Evolutionary conservation across 2,329 filamentous ascomycete species (phyloP).

Genomic region (Venturiaceae sp.): DNA sequence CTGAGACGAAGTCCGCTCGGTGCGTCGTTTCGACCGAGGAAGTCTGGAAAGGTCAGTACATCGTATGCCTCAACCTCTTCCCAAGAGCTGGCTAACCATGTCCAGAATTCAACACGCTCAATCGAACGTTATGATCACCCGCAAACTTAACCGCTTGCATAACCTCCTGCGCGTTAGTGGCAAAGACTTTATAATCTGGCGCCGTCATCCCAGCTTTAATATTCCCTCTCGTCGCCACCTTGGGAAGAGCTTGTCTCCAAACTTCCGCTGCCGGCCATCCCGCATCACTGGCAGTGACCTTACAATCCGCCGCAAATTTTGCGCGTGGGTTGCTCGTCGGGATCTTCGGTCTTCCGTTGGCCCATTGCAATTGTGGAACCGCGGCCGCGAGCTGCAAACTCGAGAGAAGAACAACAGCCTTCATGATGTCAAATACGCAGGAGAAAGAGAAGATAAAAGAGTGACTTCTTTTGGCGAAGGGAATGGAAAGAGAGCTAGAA

Average conservation of each 20-base stretch:
- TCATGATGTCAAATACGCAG: neutral
- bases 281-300: constrained; percentile 5
- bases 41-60: neutral
- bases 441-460: neutral
- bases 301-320: constrained; percentile 4
- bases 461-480: neutral
- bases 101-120: constrained; percentile 5
- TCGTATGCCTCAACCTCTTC: neutral
- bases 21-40: neutral
- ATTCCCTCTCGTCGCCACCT: neutral
- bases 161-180: neutral
- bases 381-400: neutral
- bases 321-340: neutral
- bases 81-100: neutral
- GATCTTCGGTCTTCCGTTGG: neutral
- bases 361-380: neutral
- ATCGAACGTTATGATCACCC: constrained; percentile 1
- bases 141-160: constrained; percentile 7
- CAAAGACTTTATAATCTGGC: constrained; percentile 1
- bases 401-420: neutral
- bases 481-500: neutral
- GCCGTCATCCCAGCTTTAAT: neutral
- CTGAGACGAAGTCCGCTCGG: neutral
- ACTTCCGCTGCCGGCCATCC: constrained; percentile 3
- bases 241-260: constrained; percentile 6